A percentile compares a stretch with the other conserved stretches of the same genome.
These are phyloP conservation scores for Yamadazyma songkhlaensis DNA, from an alignment of 1,139 yeast genomes.

Conservation along the genomic window DNA sequence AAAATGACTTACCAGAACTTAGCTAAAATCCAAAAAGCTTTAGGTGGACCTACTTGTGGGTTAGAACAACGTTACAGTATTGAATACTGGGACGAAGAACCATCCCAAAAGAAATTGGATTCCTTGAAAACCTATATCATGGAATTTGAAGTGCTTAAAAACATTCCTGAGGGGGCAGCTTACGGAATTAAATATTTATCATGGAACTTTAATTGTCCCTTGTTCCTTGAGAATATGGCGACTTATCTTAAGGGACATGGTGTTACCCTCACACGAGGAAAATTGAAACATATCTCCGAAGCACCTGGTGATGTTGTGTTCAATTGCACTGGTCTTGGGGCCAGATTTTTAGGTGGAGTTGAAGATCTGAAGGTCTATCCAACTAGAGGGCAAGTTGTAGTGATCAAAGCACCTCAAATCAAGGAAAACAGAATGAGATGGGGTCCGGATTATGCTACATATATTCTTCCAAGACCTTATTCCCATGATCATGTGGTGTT, in stretches of 20 bases:
- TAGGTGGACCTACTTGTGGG: constrained; percentile 7
- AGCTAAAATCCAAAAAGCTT: constrained; percentile 4
- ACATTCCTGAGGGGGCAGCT: constrained; percentile 30
- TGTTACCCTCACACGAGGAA: constrained; percentile 34
- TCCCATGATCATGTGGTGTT: constrained; percentile 51
- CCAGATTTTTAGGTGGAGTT: constrained; percentile 55
- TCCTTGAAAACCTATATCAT: constrained; percentile 4
- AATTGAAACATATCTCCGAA: constrained; percentile 49
- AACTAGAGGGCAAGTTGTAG: constrained; percentile 69
- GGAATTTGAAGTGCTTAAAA: constrained; percentile 1
- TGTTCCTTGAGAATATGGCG: constrained; percentile 9
- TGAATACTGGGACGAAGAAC: constrained; percentile 5
- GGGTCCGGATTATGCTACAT: constrained; percentile 56
- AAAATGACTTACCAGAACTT: constrained; percentile 5
- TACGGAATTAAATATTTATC: constrained; percentile 56
- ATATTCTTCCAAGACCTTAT: constrained; percentile 33
- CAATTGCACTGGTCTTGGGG: constrained; percentile 71
- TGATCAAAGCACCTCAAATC: constrained; percentile 56
- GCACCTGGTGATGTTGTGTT: constrained; percentile 42
- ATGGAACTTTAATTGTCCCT: constrained; percentile 66
- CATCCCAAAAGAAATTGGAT: constrained; percentile 3
- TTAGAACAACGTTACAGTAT: constrained; percentile 2
- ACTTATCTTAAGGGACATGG: constrained; percentile 9
- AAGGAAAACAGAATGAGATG: constrained; percentile 48
- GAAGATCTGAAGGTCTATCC: constrained; percentile 54